Conservation (phyloP, 2,329 filamentous ascomycete species). For the Fusarium concolor region DNA sequence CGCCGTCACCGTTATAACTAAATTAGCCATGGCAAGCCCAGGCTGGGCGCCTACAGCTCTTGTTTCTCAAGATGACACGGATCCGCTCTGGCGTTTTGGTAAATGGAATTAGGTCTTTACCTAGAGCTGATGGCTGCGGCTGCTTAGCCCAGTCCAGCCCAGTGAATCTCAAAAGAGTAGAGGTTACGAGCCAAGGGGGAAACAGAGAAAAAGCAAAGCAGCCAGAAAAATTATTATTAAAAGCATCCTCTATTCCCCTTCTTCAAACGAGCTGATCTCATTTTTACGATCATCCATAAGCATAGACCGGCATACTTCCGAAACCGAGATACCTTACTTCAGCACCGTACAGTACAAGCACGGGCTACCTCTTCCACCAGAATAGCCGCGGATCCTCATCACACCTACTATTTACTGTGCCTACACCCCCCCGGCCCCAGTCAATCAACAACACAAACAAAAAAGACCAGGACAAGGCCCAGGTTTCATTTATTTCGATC, state of each 20-base stretch:
- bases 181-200: conserved; percentile 1
- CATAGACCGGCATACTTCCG: conserved; percentile 27
- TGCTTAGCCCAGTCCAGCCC: neutral
- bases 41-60: neutral
- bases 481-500: conserved; percentile 28
- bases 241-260: conserved; percentile 4
- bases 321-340: conserved; percentile 24
- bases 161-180: conserved; percentile 3
- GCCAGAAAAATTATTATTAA: conserved; percentile 18
- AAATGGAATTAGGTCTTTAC: conserved; percentile 2
- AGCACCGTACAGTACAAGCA: conserved; percentile 1
- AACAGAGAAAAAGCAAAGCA: conserved; percentile 17
- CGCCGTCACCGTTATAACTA: conserved; percentile 27
- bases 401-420: conserved; percentile 17
- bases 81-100: conserved; percentile 27
- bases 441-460: conserved; percentile 4
- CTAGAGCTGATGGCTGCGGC: conserved; percentile 4
- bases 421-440: conserved; percentile 10
- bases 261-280: conserved; percentile 17
- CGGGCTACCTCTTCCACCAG: conserved; percentile 28
- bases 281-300: conserved; percentile 31
- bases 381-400: conserved; percentile 43
- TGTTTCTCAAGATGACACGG: conserved; percentile 25
- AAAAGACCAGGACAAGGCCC: conserved; percentile 12
- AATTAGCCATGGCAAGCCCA: conserved; percentile 8